Evolutionary conservation across 768 basidiomycete species (phyloP).

Genomic region (Hydnum rufescens): DNA sequence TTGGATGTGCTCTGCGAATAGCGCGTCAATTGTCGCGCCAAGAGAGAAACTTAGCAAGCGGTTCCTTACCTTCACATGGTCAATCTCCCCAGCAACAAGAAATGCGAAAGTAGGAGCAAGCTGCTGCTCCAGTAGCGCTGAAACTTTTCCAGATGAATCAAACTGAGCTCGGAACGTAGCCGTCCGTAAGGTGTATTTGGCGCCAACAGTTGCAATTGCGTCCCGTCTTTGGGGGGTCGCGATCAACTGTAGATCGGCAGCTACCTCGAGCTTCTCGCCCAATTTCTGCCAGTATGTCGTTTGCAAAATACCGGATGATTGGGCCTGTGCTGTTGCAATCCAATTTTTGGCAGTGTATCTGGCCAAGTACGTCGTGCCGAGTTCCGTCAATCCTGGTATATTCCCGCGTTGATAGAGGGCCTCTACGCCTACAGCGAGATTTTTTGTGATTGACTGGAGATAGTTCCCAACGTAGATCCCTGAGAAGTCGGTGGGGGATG

Average conservation of each 20-base stretch:
- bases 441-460: slow-evolving; percentile 82
- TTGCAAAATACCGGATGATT: slow-evolving; percentile 63
- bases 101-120: slow-evolving; percentile 92
- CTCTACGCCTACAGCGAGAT: slow-evolving; percentile 75
- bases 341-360: slow-evolving; percentile 68
- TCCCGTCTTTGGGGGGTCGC: slow-evolving; percentile 66
- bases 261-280: slow-evolving; percentile 92
- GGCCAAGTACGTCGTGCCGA: slow-evolving; percentile 56
- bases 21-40: neutral
- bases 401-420: slow-evolving; percentile 62
- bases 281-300: slow-evolving; percentile 95
- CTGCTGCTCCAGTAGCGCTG: slow-evolving; percentile 84
- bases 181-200: slow-evolving; percentile 90
- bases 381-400: slow-evolving; percentile 30
- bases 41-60: neutral
- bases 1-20: slow-evolving; percentile 41
- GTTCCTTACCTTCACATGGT: slow-evolving; percentile 74
- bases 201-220: slow-evolving; percentile 82
- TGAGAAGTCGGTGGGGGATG: slow-evolving; percentile 65
- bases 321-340: slow-evolving; percentile 86
- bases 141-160: slow-evolving; percentile 89
- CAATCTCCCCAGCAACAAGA: slow-evolving; percentile 88
- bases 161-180: slow-evolving; percentile 87
- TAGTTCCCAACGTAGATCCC: slow-evolving; percentile 87
- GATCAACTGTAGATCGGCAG: slow-evolving; percentile 74